These are phyloP conservation scores for Phalaenopsis equestris DNA, from an alignment of 106 monocot genomes.

Conservation along the genomic window DNA sequence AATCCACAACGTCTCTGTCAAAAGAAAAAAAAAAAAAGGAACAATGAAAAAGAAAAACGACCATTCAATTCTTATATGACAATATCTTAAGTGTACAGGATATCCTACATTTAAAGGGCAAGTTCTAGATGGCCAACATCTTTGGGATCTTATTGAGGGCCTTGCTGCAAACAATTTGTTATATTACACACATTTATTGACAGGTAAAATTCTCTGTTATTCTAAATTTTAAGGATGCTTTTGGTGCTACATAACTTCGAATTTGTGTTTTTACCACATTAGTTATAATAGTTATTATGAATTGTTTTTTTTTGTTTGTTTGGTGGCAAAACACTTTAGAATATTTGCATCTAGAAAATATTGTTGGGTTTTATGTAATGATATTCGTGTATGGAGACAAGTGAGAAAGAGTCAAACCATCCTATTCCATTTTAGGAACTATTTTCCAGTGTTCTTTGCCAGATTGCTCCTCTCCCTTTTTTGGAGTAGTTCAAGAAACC, in stretches of 20 bases:
- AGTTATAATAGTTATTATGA: background rate
- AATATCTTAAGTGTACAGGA: conserved; percentile 37
- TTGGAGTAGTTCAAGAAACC: background rate
- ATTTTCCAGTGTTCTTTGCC: background rate
- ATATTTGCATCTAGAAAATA: background rate
- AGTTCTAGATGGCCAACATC: conserved; percentile 76
- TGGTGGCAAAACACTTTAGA: background rate
- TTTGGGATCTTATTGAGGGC: conserved; percentile 96
- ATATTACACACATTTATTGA: conserved; percentile 93
- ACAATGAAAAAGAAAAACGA: no score
- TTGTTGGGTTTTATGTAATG: background rate
- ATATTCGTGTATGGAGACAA: background rate
- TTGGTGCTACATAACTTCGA: background rate
- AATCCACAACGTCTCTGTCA: no score
- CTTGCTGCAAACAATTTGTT: conserved; percentile 81
- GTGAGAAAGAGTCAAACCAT: background rate
- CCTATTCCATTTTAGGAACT: background rate
- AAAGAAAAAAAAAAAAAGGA: no score
- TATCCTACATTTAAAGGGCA: conserved; percentile 96
- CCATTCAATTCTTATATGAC: conserved; percentile 8
- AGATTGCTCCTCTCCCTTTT: background rate
- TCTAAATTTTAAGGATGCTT: background rate
- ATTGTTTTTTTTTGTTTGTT: background rate
- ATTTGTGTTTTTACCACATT: background rate
- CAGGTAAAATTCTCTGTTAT: conserved; percentile 32